phyloP scores from a whole-genome alignment of 2,329 filamentous ascomycete species.

The Nectriaceae sp. region DNA sequence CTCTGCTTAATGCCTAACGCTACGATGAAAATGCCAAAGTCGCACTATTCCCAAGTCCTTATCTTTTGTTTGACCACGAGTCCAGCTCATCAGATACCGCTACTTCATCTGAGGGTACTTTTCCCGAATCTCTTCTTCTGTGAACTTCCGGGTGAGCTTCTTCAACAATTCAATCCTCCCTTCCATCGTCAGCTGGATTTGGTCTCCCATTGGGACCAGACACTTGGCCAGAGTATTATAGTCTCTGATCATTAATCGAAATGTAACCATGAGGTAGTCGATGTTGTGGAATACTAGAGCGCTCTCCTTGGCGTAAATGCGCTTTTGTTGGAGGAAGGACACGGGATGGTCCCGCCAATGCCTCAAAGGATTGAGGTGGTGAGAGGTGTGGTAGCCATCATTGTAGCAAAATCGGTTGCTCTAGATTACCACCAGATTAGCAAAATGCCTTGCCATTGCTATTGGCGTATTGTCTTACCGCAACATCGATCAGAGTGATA shows the following conservation, averaged over 20 bases:
- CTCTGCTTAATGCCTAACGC: neutral
- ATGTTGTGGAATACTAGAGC: constrained; percentile 81
- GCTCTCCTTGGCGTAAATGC: constrained; percentile 64
- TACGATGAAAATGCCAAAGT: too few species aligned
- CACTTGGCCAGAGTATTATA: constrained; percentile 70
- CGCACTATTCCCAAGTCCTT: too few species aligned
- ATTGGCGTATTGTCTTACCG: constrained; percentile 57
- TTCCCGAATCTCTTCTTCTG: constrained; percentile 24
- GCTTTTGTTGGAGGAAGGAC: constrained; percentile 70
- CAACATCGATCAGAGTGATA: constrained; percentile 77
- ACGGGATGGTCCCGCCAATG: constrained; percentile 82
- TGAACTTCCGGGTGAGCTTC: constrained; percentile 24
- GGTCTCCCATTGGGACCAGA: constrained; percentile 72
- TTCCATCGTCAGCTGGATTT: constrained; percentile 65
- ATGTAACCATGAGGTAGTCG: constrained; percentile 76
- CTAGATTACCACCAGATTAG: constrained; percentile 39
- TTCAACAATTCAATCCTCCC: constrained; percentile 22
- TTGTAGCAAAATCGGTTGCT: constrained; percentile 83
- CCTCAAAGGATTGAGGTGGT: constrained; percentile 75
- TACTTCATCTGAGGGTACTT: constrained; percentile 12
- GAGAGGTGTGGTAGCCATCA: constrained; percentile 80
- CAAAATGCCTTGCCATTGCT: neutral
- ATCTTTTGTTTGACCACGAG: too few species aligned
- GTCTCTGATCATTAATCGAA: constrained; percentile 68
- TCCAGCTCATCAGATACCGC: too few species aligned